Evolutionary conservation across 2,329 filamentous ascomycete genomes (phyloP), one percentile per base, ranked within the genome.

Genomic region (Tolypocladium tropicale): DNA sequence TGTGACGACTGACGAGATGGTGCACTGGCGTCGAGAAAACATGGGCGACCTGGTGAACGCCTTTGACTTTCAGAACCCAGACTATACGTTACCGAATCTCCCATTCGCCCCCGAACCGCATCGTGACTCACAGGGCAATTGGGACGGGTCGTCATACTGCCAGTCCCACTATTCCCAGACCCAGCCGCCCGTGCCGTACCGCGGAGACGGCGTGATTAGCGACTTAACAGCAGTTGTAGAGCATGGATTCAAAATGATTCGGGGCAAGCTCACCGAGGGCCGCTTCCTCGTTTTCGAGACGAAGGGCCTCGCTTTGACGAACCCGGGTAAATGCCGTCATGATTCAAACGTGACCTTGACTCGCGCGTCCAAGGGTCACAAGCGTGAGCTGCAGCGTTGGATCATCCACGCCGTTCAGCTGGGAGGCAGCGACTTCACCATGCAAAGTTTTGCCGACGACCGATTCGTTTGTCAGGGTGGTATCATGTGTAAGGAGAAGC

Each of bases 241-340:
- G 60, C 68, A 76, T 37, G 80, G 80, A 2, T 82, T 76, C 71
- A 83, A 83, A 65, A 61, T 72, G 32, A 71, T 79, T 23, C 70
- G 79, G 2, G 79, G 80, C 1, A 69, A 73, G 25, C 66, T 82
- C 28, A 81, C 78, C 6, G 79, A 82, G 62, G 80, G 79, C 11
- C 76, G 78, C 18, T 81, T 76, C 61, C 70, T 82, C 16, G 75
- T 76, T 6, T 76, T 82, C 53, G 78, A 80, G 61, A 65, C 68
- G 53, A 64, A 68, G 34, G 75, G 75, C n/a, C 67, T 63, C n/a
- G 77, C 78, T 0, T 68, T 81, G 46, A 33, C 46, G 2, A 50
- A 50, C 28, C 46, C 46, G 46, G 46, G 46, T 18, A 50, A 50
- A 28, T 50, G 46, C 18, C 46, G 46, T n/a, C 9, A 4, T 11